These are phyloP conservation scores for Claviceps fusiformis DNA, from an alignment of 2,329 filamentous ascomycete species.

Conservation along the genomic window DNA sequence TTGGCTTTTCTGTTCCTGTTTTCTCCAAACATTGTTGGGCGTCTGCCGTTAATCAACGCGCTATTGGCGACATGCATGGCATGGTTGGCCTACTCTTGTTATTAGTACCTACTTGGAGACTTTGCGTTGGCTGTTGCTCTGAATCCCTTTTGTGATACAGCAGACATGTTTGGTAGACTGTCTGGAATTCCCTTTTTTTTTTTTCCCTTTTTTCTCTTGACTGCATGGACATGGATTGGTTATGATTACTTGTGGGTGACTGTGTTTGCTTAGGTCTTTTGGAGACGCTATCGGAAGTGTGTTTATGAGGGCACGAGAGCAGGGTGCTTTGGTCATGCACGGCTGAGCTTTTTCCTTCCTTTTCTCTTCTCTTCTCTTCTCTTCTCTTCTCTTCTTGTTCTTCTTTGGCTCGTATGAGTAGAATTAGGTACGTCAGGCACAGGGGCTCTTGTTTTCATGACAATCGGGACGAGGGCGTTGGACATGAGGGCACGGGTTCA, in stretches of 20 bases:
- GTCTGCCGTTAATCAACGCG: neutral
- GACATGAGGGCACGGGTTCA: no score
- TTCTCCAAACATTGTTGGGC: neutral
- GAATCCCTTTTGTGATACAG: neutral
- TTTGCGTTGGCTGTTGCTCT: neutral
- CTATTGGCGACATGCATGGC: neutral
- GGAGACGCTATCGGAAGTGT: neutral
- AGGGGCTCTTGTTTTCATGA: neutral
- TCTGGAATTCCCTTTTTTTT: neutral
- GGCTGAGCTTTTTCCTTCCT: neutral
- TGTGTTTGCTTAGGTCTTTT: neutral
- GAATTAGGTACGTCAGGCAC: neutral
- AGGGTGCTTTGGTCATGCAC: neutral
- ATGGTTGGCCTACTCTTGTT: neutral
- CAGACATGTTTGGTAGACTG: neutral
- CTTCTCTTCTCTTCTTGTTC: neutral
- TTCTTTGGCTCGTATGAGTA: neutral
- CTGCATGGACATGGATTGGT: neutral
- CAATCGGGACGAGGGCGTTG: no score
- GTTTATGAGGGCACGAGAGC: neutral
- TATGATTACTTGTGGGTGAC: neutral
- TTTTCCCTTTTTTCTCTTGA: neutral
- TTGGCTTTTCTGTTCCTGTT: neutral
- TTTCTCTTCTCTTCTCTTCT: neutral
- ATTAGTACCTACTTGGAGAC: neutral